Evolutionary conservation across 2,329 filamentous ascomycete species (phyloP).

Genomic region (Fusarium oligoseptatum): DNA sequence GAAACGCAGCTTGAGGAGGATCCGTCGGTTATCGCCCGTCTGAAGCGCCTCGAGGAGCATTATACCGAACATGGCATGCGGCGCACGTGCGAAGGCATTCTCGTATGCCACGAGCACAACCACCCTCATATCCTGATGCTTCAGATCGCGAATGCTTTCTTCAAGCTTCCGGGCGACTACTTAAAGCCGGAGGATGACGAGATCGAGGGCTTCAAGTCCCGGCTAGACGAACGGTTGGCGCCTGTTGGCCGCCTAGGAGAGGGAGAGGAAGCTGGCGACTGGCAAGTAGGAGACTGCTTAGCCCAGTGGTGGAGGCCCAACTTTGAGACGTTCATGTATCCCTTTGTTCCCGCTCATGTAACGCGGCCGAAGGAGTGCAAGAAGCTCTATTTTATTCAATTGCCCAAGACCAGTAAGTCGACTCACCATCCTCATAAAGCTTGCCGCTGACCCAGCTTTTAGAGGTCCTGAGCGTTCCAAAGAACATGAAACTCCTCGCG

Average conservation of each 20-base stretch:
- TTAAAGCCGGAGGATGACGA: slow-evolving; percentile 91
- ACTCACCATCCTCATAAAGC: not conserved
- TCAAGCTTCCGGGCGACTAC: slow-evolving; percentile 98
- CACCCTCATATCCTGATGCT: slow-evolving; percentile 99
- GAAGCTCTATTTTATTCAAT: slow-evolving; percentile 97
- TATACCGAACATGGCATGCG: slow-evolving; percentile 95
- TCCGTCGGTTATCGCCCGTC: slow-evolving; percentile 90
- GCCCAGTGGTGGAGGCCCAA: slow-evolving; percentile 99
- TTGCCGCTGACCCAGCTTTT: slow-evolving; percentile 25
- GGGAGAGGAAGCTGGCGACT: slow-evolving; percentile 86
- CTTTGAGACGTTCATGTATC: slow-evolving; percentile 99
- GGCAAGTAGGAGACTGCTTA: slow-evolving; percentile 93
- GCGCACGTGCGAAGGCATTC: slow-evolving; percentile 94
- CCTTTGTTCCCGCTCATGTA: slow-evolving; percentile 95
- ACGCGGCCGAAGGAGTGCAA: slow-evolving; percentile 99
- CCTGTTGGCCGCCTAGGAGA: slow-evolving; percentile 90
- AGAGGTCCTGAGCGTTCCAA: slow-evolving; percentile 96
- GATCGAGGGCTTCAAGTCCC: slow-evolving; percentile 91
- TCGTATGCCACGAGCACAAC: slow-evolving; percentile 99
- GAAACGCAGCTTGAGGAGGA: slow-evolving; percentile 99
- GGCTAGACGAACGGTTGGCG: slow-evolving; percentile 92
- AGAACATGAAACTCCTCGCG: slow-evolving; percentile 99
- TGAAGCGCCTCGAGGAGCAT: slow-evolving; percentile 96
- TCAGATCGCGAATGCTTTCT: slow-evolving; percentile 99
- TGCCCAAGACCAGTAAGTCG: slow-evolving; percentile 85